These are phyloP conservation scores for Neolentinus lepideus DNA, from an alignment of 1,284 basidiomycete genomes.

Conservation along the genomic window DNA sequence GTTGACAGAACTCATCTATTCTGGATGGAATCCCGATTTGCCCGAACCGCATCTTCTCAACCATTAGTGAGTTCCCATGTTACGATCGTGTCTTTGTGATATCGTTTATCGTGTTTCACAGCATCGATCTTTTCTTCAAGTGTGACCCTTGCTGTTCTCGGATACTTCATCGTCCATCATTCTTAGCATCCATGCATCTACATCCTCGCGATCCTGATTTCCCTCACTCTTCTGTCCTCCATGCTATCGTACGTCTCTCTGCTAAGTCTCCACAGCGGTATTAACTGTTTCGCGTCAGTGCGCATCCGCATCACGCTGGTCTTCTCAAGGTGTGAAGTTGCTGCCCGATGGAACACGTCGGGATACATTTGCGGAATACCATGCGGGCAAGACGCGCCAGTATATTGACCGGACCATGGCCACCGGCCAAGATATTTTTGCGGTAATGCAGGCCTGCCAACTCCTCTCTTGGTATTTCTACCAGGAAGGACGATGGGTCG, in stretches of 20 bases:
- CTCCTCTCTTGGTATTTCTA: constrained; percentile 85
- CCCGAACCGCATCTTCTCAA: constrained; percentile 64
- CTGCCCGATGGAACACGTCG: constrained; percentile 66
- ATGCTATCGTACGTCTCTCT: constrained; percentile 55
- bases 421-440: constrained; percentile 77
- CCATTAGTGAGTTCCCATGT: constrained; percentile 54
- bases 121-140: constrained; percentile 75
- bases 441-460: constrained; percentile 78
- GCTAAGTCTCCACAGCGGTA: background rate
- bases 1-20: constrained; percentile 56
- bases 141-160: constrained; percentile 78
- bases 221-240: constrained; percentile 75
- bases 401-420: constrained; percentile 82
- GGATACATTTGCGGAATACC: constrained; percentile 78
- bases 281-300: constrained; percentile 40
- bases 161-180: constrained; percentile 72
- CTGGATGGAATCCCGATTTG: constrained; percentile 78
- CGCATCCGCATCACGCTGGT: constrained; percentile 78
- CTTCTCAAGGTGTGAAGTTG: constrained; percentile 56
- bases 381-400: constrained; percentile 74
- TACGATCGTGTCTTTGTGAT: constrained; percentile 7
- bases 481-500: constrained; percentile 82
- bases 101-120: constrained; percentile 21
- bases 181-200: constrained; percentile 66
- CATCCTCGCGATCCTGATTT: constrained; percentile 72